Evolutionary conservation across 345 rosid genomes (phyloP), one percentile per base, ranked within the genome.

Genomic region (Salix brachista): DNA sequence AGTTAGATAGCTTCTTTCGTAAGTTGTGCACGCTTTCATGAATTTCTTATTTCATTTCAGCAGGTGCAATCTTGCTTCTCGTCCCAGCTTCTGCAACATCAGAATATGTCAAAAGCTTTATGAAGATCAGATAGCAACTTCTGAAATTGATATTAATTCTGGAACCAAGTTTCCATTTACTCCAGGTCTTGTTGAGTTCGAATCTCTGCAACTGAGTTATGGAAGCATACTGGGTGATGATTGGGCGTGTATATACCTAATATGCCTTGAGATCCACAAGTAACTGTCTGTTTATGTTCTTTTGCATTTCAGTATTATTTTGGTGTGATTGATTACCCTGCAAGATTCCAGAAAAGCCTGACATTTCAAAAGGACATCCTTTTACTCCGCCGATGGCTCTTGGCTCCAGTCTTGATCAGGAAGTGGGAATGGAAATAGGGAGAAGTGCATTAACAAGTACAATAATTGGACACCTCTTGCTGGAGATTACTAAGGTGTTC

Each of bases 171-270:
- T 36, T 60, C 69, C 64, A 56, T 32, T 36, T 25, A 48, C 8
- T 48, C 54, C 34, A 36, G 76, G 60, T 75, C 30, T 18, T 67
- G 71, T 19, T 65, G 81, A 61, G 32, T 18, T 70, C 56, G 32
- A 23, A 25, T 18, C 21, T 32, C 73, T 26, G 19, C 34, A 32
- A n/a, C 50, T 48, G 50, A 25, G 69, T 71, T 65, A 12, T 60
- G 65, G 65, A 76, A 64, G 44, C 28, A 68, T 67, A n/a, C 54
- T 19, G 67, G 79, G 69, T 46, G 37, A 78, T 56, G 78, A 76
- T 52, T 67, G 56, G 78, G 81, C 69, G 52, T 84, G 84, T 84
- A 82, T 68, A 82, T 84, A 82, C 60, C 58, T 52, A 19, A n/a
- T 75, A 42, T 48, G 67, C 83, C 81, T 78, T 37, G 41, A 79